phyloP scores from a whole-genome alignment of 2,329 filamentous ascomycete species.

The Dothideomycetes sp. region DNA sequence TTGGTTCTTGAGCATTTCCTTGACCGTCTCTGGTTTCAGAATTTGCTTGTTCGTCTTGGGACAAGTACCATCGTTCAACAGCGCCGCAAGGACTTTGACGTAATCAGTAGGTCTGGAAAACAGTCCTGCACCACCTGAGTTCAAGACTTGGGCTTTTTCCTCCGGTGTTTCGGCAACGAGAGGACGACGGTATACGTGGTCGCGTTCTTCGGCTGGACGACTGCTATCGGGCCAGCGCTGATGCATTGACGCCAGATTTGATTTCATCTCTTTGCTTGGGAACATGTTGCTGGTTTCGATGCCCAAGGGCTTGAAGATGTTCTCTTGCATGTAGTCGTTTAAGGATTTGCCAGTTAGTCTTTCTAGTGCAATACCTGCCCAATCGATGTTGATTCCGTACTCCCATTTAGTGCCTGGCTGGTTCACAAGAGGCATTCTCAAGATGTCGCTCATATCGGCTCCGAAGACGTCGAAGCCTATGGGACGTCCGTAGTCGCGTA shows the following conservation, averaged over 20 bases:
- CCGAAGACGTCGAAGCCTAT: slow-evolving; percentile 50
- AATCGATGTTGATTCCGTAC: slow-evolving; percentile 41
- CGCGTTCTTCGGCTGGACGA: slow-evolving; percentile 30
- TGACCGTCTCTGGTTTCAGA: slow-evolving; percentile 48
- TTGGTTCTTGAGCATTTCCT: slow-evolving; percentile 55
- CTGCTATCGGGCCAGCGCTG: slow-evolving; percentile 34
- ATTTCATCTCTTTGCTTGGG: slow-evolving; percentile 45
- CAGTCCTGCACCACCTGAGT: slow-evolving; percentile 53
- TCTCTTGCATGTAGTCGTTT: slow-evolving; percentile 37
- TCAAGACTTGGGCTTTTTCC: slow-evolving; percentile 40
- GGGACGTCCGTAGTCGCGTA: slow-evolving; percentile 37
- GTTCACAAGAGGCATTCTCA: slow-evolving; percentile 44
- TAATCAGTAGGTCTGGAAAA: slow-evolving; percentile 54
- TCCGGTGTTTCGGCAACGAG: slow-evolving; percentile 37
- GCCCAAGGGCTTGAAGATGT: slow-evolving; percentile 40
- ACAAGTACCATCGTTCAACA: slow-evolving; percentile 56
- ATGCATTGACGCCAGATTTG: slow-evolving; percentile 50
- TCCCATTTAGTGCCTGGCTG: slow-evolving; percentile 56
- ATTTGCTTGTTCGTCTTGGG: slow-evolving; percentile 48
- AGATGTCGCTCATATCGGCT: slow-evolving; percentile 43
- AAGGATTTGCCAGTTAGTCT: slow-evolving; percentile 34
- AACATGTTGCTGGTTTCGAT: slow-evolving; percentile 48
- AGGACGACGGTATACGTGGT: slow-evolving; percentile 44
- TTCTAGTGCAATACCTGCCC: slow-evolving; percentile 41
- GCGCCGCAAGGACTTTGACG: slow-evolving; percentile 47